Evolutionary conservation across 192 early-diverging fungal genomes (phyloP).

Genomic region (Coemansia sp.): DNA sequence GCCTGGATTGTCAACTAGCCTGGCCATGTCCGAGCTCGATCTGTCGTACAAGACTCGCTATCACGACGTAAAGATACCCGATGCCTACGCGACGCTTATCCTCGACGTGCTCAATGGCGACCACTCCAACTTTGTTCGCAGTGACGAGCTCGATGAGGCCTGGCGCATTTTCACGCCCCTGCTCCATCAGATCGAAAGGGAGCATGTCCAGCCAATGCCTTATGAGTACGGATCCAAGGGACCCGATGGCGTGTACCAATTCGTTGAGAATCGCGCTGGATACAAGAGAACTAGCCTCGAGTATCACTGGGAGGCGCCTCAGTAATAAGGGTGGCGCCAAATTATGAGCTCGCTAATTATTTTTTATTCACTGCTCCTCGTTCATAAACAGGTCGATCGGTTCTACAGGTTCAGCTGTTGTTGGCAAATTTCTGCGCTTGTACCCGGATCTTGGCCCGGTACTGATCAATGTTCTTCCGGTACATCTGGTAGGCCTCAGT

Average conservation of each 20-base stretch:
- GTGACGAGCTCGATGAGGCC: constrained; percentile 86
- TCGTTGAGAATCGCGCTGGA: constrained; percentile 41
- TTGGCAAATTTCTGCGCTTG: constrained; percentile 54
- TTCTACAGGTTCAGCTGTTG: neutral
- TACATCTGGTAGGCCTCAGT: constrained; percentile 40
- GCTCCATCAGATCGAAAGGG: constrained; percentile 76
- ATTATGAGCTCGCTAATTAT: neutral
- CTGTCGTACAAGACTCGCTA: constrained; percentile 85
- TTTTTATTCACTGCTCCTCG: neutral
- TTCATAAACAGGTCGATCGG: neutral
- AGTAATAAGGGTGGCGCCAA: constrained; percentile 14
- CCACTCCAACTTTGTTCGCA: constrained; percentile 89
- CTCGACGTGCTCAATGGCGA: constrained; percentile 86
- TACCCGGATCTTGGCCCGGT: constrained; percentile 58
- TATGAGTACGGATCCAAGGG: constrained; percentile 82
- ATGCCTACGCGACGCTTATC: constrained; percentile 92
- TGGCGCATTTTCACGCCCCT: constrained; percentile 97
- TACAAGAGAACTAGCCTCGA: constrained; percentile 41
- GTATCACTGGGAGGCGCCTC: constrained; percentile 43
- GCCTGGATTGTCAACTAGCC: constrained; percentile 76
- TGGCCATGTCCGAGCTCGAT: constrained; percentile 86
- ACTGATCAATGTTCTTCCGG: constrained; percentile 54
- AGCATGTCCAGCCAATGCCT: constrained; percentile 57
- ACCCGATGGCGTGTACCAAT: constrained; percentile 68
- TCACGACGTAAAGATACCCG: constrained; percentile 81